Evolutionary conservation across 1,284 basidiomycete genomes (phyloP).

Genomic region (Leccinum subrobustum): DNA sequence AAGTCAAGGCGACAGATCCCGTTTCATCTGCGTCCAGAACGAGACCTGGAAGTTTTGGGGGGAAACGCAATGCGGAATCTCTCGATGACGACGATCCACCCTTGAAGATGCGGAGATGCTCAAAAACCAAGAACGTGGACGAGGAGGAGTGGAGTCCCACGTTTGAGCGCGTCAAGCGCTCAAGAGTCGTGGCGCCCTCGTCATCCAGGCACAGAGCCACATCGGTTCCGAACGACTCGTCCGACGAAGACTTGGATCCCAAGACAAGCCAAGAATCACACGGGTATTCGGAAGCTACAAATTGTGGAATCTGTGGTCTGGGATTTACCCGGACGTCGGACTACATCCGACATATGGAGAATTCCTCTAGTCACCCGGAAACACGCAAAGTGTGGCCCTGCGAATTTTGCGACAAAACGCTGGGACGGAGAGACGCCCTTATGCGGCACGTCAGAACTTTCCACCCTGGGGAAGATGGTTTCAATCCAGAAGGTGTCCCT

Average conservation of each 20-base stretch:
- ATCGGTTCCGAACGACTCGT: neutral
- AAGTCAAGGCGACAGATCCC: neutral
- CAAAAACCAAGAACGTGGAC: constrained; percentile 19
- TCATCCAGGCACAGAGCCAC: neutral
- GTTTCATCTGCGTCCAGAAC: neutral
- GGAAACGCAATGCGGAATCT: constrained; percentile 16
- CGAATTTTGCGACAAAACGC: constrained; percentile 11
- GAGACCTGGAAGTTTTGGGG: neutral
- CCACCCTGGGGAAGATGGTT: constrained; percentile 7
- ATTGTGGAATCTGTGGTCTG: constrained; percentile 18
- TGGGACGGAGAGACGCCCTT: constrained; percentile 28
- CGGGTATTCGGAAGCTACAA: constrained; percentile 4
- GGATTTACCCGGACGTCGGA: constrained; percentile 25
- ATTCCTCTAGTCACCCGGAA: constrained; percentile 27
- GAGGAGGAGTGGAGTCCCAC: constrained; percentile 29
- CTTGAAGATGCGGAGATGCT: constrained; percentile 7
- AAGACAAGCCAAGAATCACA: neutral
- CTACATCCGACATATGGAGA: constrained; percentile 24
- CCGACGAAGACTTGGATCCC: neutral
- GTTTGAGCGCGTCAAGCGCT: constrained; percentile 11
- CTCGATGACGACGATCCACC: constrained; percentile 1
- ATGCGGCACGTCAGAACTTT: constrained; percentile 22
- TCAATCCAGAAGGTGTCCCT: constrained; percentile 3
- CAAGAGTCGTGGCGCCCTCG: neutral
- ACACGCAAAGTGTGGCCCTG: constrained; percentile 31